Conservation (phyloP, 139 green algal species). For the Volvox reticuliferus region DNA sequence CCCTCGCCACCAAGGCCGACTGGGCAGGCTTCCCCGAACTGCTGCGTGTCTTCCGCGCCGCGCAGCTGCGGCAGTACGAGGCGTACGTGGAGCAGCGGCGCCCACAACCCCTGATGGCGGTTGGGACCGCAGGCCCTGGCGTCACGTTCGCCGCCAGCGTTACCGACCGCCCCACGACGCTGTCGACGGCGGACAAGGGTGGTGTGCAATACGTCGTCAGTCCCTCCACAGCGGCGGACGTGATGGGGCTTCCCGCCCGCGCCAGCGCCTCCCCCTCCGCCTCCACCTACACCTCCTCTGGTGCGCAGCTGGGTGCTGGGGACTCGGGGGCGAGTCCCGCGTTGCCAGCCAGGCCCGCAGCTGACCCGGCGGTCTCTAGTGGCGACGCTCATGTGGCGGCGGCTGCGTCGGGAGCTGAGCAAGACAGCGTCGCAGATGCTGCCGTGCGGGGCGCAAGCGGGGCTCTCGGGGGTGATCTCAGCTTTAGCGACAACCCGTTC, state of each 20-base stretch:
- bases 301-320: not conserved
- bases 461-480: not conserved
- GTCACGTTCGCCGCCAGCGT: constrained; percentile 2
- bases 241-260: no score
- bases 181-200: constrained; percentile 3
- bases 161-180: constrained; percentile 14
- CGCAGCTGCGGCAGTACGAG: constrained; percentile 44
- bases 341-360: not conserved
- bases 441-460: not conserved
- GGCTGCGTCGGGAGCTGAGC: not conserved
- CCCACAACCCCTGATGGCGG: constrained; percentile 11
- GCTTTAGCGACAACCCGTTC: not conserved
- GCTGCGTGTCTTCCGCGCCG: constrained; percentile 3
- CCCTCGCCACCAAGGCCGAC: not conserved
- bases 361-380: no score
- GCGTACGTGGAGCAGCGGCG: not conserved
- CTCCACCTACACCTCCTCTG: no score
- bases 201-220: not conserved
- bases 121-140: not conserved
- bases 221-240: no score
- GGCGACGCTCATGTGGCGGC: no score
- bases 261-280: no score
- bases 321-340: no score
- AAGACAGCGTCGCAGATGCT: not conserved
- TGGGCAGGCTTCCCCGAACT: constrained; percentile 30